Evolutionary conservation across 2,329 filamentous ascomycete species (phyloP), one percentile per base, ranked within the genome.

Genomic region (Penicillium glabrum): DNA sequence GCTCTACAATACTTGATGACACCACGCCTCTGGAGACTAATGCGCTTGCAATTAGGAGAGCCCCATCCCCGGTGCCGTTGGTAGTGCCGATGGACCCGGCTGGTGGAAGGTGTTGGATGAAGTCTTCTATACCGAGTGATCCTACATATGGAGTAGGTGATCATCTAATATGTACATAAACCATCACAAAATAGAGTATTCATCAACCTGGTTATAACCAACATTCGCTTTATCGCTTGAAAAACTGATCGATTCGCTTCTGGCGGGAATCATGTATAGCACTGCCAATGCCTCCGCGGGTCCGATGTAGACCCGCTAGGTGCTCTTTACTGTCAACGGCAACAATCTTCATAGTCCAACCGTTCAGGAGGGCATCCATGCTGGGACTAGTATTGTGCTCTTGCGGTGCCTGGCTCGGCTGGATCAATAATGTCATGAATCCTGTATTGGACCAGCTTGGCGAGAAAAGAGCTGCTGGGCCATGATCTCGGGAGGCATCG

Each of bases 201-300:
- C 10, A 33, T 33, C 31, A 39, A 9, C 3, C n/a, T 39, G 35
- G 2, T 11, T 3, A 41, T 41, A 5, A 14, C 9, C 2, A 23
- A 41, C 13, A 14, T 23, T n/a, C 8, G 16, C n/a, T 19, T 26
- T 46, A 23, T 19, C 44, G 51, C 54, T 52, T 61, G 23, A 96
- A 93, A 77, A 95, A 96, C 0, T 83, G 83, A 46, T 90, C 86
- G 65, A 97, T 83, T 19, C 83, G 91, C 68, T 83, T 87, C 72
- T 96, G 93, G 46, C 82, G 86, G 11, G 84, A 81, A 70, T 97
- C 92, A 69, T 90, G 87, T 54, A 83, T 82, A 39, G 89, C 82
- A 65, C 89, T 95, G 53, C 91, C 91, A 55, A 96, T 89, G 3
- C 92, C 92, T 29, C 91, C 90, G 24, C 88, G 80, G 9, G 91